Evolutionary conservation across 2,329 filamentous ascomycete species (phyloP).

Genomic region (Aureobasidium lini): DNA sequence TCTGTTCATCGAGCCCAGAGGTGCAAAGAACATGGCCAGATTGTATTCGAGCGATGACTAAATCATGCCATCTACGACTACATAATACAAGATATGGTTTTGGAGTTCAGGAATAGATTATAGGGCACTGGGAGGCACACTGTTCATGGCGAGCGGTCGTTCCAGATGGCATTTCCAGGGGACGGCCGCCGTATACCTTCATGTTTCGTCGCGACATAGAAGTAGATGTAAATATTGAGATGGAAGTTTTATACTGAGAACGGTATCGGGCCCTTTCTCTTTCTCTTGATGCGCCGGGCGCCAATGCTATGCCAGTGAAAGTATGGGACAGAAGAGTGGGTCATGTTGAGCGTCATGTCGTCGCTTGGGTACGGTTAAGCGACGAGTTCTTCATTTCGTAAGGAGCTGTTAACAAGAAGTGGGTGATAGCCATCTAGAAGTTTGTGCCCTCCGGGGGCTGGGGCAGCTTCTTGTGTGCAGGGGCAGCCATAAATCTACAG

Average conservation of each 20-base stretch:
- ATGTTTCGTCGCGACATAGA: not conserved
- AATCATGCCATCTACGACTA: not conserved
- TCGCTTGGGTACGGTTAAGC: not conserved
- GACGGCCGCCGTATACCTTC: no score
- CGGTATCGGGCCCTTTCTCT: not conserved
- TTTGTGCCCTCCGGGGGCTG: conserved; percentile 82
- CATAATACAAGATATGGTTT: not conserved
- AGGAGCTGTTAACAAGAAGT: not conserved
- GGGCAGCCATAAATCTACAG: conserved; percentile 81
- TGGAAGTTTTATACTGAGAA: not conserved
- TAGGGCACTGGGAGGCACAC: not conserved
- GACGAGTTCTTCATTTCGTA: not conserved
- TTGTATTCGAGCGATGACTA: conserved; percentile 9
- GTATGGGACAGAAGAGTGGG: not conserved
- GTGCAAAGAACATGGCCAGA: conserved; percentile 51
- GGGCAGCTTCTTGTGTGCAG: conserved; percentile 86
- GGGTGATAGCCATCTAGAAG: conserved; percentile 21
- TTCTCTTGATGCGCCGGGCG: conserved; percentile 7
- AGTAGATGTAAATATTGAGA: not conserved
- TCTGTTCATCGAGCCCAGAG: conserved; percentile 80
- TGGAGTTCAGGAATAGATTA: not conserved
- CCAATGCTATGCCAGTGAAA: conserved; percentile 9
- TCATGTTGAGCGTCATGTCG: conserved; percentile 12
- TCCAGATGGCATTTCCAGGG: not conserved
- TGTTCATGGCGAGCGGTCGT: not conserved